Evolutionary conservation across 441 rosid genomes (phyloP).

Genomic region (Francoa sonchifolia): DNA sequence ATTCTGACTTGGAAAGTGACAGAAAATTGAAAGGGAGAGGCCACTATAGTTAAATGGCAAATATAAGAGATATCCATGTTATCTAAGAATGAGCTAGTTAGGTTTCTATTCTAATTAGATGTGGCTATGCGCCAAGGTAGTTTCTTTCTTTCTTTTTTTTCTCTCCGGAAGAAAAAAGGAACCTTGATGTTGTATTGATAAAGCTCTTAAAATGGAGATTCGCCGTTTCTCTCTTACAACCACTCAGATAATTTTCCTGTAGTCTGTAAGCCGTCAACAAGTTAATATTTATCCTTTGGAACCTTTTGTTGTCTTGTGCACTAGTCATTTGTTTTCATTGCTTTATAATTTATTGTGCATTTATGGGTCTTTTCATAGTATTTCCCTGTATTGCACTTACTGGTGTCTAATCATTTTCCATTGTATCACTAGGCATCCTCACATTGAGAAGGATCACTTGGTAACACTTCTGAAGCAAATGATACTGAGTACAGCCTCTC

Average conservation of each 20-base stretch:
- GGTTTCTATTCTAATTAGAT: no score
- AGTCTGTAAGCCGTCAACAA: no score
- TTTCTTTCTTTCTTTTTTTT: no score
- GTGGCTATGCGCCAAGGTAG: constrained; percentile 9
- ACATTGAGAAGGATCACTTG: constrained; percentile 79
- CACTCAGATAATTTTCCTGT: no score
- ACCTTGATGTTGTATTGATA: no score
- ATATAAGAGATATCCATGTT: constrained; percentile 7
- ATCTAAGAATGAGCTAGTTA: constrained; percentile 10
- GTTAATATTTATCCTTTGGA: no score
- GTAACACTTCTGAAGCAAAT: constrained; percentile 91
- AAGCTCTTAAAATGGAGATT: no score
- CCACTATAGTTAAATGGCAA: constrained; percentile 2
- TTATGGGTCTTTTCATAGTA: constrained; percentile 8
- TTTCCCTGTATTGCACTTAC: constrained; percentile 3
- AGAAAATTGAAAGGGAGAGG: background rate
- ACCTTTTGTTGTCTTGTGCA: no score
- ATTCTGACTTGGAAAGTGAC: background rate
- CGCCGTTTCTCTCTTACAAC: no score
- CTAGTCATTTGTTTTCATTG: constrained; percentile 1
- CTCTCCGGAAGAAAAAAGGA: no score
- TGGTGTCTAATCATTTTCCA: constrained; percentile 13
- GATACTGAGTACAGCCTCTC: constrained; percentile 41
- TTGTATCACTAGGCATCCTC: constrained; percentile 67
- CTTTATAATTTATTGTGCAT: background rate